These are phyloP conservation scores for Cercophora sp. DNA, from an alignment of 495 filamentous ascomycete genomes.

Conservation along the genomic window DNA sequence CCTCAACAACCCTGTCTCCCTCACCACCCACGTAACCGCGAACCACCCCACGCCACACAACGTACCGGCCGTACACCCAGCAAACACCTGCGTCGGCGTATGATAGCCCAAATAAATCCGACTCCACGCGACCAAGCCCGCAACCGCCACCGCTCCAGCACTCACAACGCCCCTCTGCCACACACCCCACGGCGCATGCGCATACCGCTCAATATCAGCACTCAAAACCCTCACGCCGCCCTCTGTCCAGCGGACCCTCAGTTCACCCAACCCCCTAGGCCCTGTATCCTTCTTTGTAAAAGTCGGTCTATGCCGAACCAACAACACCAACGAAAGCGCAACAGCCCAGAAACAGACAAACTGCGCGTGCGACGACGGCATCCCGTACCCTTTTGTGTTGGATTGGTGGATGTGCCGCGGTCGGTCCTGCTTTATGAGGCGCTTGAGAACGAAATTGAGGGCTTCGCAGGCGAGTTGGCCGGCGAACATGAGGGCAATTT, in stretches of 20 bases:
- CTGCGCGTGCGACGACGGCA: constrained; percentile 97
- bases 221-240: background rate
- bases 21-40: constrained; percentile 56
- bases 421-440: constrained; percentile 85
- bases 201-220: constrained; percentile 28
- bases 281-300: background rate
- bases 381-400: constrained; percentile 86
- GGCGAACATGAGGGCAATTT: constrained; percentile 84
- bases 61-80: constrained; percentile 67
- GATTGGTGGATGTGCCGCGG: constrained; percentile 70
- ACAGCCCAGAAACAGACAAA: constrained; percentile 88
- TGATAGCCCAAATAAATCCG: constrained; percentile 93
- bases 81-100: constrained; percentile 80
- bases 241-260: background rate
- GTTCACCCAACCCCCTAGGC: too few relatives aligned
- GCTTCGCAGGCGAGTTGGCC: constrained; percentile 92
- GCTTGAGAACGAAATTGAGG: constrained; percentile 86
- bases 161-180: constrained; percentile 56
- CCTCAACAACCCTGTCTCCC: constrained; percentile 58
- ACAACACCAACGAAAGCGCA: constrained; percentile 74
- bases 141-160: constrained; percentile 51
- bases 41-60: constrained; percentile 79
- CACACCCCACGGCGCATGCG: constrained; percentile 51
- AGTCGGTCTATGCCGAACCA: constrained; percentile 65
- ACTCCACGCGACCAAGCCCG: constrained; percentile 69